These are phyloP conservation scores for Hemileia vastatrix DNA, from an alignment of 1,284 basidiomycete species.

Conservation along the genomic window DNA sequence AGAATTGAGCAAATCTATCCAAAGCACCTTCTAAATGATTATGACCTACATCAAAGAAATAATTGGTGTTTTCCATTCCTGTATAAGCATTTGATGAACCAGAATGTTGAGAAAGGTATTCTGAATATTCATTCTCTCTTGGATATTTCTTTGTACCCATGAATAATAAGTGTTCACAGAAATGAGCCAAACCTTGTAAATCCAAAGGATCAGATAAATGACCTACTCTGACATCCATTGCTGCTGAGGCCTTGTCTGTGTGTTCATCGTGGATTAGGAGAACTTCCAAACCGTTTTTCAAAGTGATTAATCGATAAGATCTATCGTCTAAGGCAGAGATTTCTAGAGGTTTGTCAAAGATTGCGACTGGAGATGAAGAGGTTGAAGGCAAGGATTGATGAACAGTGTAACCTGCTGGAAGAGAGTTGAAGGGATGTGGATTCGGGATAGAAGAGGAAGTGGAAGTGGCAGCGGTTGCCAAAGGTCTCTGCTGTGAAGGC, in stretches of 20 bases:
- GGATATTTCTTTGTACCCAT: conserved; percentile 57
- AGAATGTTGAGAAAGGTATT: conserved; percentile 82
- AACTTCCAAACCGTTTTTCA: conserved; percentile 79
- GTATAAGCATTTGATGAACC: conserved; percentile 92
- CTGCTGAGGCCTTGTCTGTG: conserved; percentile 90
- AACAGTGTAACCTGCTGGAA: too few species aligned
- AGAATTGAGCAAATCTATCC: conserved; percentile 85
- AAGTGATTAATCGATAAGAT: conserved; percentile 56
- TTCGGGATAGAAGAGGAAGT: too few species aligned
- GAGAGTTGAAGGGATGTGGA: too few species aligned
- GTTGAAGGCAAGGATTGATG: too few species aligned
- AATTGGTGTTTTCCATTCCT: conserved; percentile 85
- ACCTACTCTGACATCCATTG: conserved; percentile 88
- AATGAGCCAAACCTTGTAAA: conserved; percentile 47
- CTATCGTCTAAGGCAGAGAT: conserved; percentile 31
- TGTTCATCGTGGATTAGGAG: conserved; percentile 75
- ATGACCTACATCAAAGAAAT: conserved; percentile 81
- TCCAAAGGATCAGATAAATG: conserved; percentile 74
- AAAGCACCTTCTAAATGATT: conserved; percentile 73
- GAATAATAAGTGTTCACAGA: conserved; percentile 46
- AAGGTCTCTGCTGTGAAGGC: too few species aligned
- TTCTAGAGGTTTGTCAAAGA: conserved; percentile 26
- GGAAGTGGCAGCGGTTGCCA: too few species aligned
- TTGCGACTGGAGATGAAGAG: too few species aligned
- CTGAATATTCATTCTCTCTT: conserved; percentile 81